Evolutionary conservation across 2,329 filamentous ascomycete species (phyloP), one percentile per base, ranked within the genome.

Genomic region (Aspergillus chevalieri): DNA sequence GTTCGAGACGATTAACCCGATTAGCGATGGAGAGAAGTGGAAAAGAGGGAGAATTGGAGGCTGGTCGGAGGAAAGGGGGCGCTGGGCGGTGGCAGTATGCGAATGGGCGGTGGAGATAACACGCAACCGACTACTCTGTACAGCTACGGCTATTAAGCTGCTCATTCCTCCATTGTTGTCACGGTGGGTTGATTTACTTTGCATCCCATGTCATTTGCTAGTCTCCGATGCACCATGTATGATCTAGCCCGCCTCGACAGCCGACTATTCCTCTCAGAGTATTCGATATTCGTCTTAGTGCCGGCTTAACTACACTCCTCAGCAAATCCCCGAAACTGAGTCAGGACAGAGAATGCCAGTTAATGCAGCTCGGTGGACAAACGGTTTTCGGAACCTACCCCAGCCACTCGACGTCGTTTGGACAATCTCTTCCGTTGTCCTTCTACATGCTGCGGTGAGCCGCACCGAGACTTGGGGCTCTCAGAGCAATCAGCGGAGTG

Each of bases 31-130:
- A 44, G 44, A 46, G 41, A 46, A 42, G 44, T 51, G 48, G 47
- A 49, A 12, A 34, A 41, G 52, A 52, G 43, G 43, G 52, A 43
- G 26, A 30, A 30, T 30, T 41, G 10, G 38, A 21, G 38, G 38
- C 17, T 19, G 19, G 38, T 3, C 34, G 34, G 52, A 45, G 54
- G 49, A 54, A 48, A 52, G 36, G 52, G 54, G 54, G 34, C 34
- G 9, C 34, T 41, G 17, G 38, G 38, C 38, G 38, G 38, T 41
- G 38, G 38, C 38, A 41, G 17, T 41, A 41, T 41, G 38, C 15
- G 7, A 12, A 7, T 12, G 9, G 34, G 38, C 38, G 17, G 38
- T 41, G 38, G 38, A 41, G 38, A 41, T 41, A 41, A 41, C 38
- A 22, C 10, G 6, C 21, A 22, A 10, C 30, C 10, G 30, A 34